Evolutionary conservation across 2,329 filamentous ascomycete species (phyloP), one percentile per base, ranked within the genome.

Genomic region (Xylaria sp.): DNA sequence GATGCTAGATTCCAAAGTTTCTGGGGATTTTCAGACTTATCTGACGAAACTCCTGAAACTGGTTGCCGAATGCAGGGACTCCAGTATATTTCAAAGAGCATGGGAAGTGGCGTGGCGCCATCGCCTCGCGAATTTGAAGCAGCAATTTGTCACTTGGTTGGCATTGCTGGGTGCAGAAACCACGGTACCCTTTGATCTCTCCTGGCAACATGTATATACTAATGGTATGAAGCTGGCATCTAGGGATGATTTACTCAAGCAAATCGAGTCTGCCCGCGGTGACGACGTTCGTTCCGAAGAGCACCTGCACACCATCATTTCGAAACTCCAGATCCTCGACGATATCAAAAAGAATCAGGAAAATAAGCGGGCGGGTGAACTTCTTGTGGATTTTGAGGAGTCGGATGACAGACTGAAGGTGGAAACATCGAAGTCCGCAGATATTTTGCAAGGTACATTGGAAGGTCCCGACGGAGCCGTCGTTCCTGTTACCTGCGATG

Each of bases 241-340:
- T 15, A 23, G 50, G 31, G 23, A 52, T 52, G 50, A 52, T 52
- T 52, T 52, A 20, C 50, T 52, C 50, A 28, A 15, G 50, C 50
- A 31, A 23, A 52, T 52, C 50, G 50, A 52, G 50, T 15, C 50
- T 28, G 28, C 50, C 25, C 50, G 23, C 23, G 23, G 23, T 12
- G 50, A 52, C 50, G 50, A 52, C 23, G 1, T 52, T 31, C 50
- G 50, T 28, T 52, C 50, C 48, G 48, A 51, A 52, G 50, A 52
- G 50, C 4, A 52, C 50, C 23, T 52, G 23, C 20, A 52, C 23
- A 13, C 20, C 50, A 52, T 52, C 3, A 52, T 52, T 31, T 52
- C 50, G 20, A 52, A 52, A 52, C 50, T 52, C 20, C 23, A 52
- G 50, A 52, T 52, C 50, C 50, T 52, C 50, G 50, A 52, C 23